These are phyloP conservation scores for Gossypium laxum DNA, from an alignment of 441 rosid genomes.

Conservation along the genomic window DNA sequence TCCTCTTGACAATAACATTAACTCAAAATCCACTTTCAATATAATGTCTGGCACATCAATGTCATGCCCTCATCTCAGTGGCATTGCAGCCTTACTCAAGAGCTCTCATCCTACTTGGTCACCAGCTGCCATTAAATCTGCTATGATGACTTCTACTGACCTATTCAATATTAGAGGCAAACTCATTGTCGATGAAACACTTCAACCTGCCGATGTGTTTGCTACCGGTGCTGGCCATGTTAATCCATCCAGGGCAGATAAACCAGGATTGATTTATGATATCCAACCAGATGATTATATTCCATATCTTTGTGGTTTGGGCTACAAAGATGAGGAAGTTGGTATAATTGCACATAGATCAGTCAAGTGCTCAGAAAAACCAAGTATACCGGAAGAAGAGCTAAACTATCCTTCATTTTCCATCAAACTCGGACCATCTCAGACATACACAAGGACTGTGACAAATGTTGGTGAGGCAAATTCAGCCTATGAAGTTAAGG, in stretches of 20 bases:
- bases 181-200: slow-evolving; percentile 23
- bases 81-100: slow-evolving; percentile 26
- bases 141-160: slow-evolving; percentile 32
- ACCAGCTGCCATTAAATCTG: slow-evolving; percentile 32
- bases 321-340: slow-evolving; percentile 27
- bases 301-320: slow-evolving; percentile 42
- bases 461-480: slow-evolving; percentile 34
- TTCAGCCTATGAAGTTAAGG: slow-evolving; percentile 14
- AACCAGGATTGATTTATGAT: slow-evolving; percentile 43
- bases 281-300: slow-evolving; percentile 42
- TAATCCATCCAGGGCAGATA: slow-evolving; percentile 30
- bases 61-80: slow-evolving; percentile 37
- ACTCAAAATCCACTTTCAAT: slow-evolving; percentile 25
- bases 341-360: slow-evolving; percentile 17
- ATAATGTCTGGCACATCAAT: slow-evolving; percentile 31
- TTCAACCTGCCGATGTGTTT: slow-evolving; percentile 25
- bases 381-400: slow-evolving; percentile 34
- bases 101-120: slow-evolving; percentile 32
- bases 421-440: slow-evolving; percentile 22
- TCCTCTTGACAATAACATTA: slow-evolving; percentile 25
- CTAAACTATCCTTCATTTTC: slow-evolving; percentile 48
- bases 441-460: slow-evolving; percentile 36
- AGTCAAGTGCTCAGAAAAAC: slow-evolving; percentile 22
- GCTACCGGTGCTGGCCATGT: slow-evolving; percentile 45
- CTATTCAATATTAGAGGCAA: slow-evolving; percentile 17